Conservation (phyloP, 805 yeast genomes). For the fission yeast (Schizosaccharomyces pombe) region DNA sequence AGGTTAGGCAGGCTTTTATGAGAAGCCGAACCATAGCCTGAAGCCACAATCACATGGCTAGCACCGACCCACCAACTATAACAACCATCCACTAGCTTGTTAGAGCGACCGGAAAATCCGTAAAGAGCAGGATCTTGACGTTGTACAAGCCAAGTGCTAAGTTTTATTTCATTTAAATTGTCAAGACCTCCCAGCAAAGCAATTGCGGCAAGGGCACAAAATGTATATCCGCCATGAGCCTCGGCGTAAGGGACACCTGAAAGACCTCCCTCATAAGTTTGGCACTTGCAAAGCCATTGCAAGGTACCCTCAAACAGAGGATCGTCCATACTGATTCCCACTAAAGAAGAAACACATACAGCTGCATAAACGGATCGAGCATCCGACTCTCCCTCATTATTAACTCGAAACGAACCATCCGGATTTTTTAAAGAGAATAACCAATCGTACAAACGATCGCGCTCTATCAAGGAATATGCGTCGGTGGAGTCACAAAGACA, state of each 20-base stretch:
- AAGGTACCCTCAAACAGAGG: conserved; percentile 25
- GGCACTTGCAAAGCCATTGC: conserved; percentile 46
- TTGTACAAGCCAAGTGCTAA: conserved; percentile 40
- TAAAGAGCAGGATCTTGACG: conserved; percentile 60
- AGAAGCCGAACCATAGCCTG: conserved; percentile 16
- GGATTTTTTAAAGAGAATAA: conserved; percentile 33
- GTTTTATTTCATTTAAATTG: conserved; percentile 20
- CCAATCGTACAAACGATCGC: conserved; percentile 35
- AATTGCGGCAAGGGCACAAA: conserved; percentile 49
- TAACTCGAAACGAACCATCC: conserved; percentile 63
- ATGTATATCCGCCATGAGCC: conserved; percentile 95
- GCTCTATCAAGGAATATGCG: conserved; percentile 24
- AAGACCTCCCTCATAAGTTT: conserved; percentile 89
- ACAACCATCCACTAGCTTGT: conserved; percentile 88
- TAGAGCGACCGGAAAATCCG: conserved; percentile 74
- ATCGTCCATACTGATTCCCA: conserved; percentile 39
- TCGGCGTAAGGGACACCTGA: conserved; percentile 65
- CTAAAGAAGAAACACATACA: conserved; percentile 41
- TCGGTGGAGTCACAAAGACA: conserved; percentile 23
- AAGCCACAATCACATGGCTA: conserved; percentile 37
- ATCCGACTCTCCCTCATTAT: conserved; percentile 60
- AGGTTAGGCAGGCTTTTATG: conserved; percentile 4
- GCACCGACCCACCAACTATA: conserved; percentile 93
- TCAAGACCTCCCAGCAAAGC: conserved; percentile 15
- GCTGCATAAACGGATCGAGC: conserved; percentile 67